Base-by-base conservation (phyloP, 345 rosid genomes). In the Fremontodendron californicum region DNA sequence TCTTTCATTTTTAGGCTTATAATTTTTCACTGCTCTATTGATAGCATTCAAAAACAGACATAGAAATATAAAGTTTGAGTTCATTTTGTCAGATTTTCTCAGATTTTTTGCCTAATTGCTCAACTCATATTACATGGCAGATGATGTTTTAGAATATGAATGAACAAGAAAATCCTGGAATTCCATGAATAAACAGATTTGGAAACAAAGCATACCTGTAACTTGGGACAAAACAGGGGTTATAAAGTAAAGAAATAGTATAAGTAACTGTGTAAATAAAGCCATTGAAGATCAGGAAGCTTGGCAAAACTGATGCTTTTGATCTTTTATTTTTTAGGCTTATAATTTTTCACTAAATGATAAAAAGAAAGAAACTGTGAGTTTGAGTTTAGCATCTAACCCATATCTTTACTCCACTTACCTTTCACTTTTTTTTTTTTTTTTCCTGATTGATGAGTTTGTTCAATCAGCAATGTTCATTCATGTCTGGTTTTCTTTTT, bases 221-320 rank as follows among this genome's bases (percentile, higher is more conserved):
- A 89, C 84, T 84, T 92, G 96, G 61, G 86, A 84, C 29, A 76
- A 37, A 78, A 75, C 87, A 80, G 71, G 78, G 42, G 90, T 78
- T 35, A 82, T n/a, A 48, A 81, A 60, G 82, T 86, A 79, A 7
- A 85, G 71, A 78, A 25, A 81, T 60, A 87, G 65, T 75, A 81
- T 49, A 71, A 87, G 77, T 31, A 81, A 75, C 79, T 49, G 84
- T 76, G 76, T 75, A 85, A 68, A 74, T 54, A 84, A 79, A 84
- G 87, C 95, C 98, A 94, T 91, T 72, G 85, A 81, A 79, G 83
- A 77, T 49, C 21, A 57, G 67, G 76, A 21, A 40, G n/a, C n/a
- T n/a, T n/a, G 18, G 74, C 74, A 79, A 66, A 75, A 46, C 19
- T 55, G 45, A 31, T 43, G n/a, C n/a, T 73, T 78, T 62, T 72